phyloP scores from a whole-genome alignment of 1,284 basidiomycete species.

The Cutaneotrichosporon daszewskae region DNA sequence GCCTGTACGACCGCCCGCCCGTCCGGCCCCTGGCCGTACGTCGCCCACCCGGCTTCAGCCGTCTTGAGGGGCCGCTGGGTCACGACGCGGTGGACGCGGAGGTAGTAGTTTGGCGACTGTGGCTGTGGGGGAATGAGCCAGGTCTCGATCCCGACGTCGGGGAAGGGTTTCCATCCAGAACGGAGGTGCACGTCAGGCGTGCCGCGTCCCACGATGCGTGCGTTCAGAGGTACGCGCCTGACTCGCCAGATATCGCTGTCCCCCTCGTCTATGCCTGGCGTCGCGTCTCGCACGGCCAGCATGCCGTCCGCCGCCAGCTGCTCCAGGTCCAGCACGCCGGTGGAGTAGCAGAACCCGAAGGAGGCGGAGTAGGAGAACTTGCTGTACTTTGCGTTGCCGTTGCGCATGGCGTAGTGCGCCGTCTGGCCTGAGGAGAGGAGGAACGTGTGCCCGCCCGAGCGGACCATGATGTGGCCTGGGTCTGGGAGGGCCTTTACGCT shows the following conservation, averaged over 20 bases:
- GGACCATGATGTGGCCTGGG: conserved; percentile 62
- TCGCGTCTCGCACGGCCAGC: conserved; percentile 58
- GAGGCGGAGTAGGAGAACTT: conserved; percentile 68
- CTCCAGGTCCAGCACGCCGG: conserved; percentile 62
- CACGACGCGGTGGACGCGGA: conserved; percentile 61
- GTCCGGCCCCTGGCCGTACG: conserved; percentile 62
- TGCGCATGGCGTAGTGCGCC: conserved; percentile 70
- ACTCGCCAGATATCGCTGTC: conserved; percentile 65
- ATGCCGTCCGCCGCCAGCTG: conserved; percentile 65
- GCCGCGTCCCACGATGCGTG: conserved; percentile 54
- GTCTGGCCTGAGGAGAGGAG: conserved; percentile 69
- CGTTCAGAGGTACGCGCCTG: conserved; percentile 59
- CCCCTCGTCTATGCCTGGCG: conserved; percentile 46
- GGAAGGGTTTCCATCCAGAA: conserved; percentile 68
- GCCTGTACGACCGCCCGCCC: conserved; percentile 55
- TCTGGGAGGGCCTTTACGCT: conserved; percentile 55
- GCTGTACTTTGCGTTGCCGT: conserved; percentile 69
- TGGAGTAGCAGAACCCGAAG: conserved; percentile 69
- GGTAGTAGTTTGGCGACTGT: conserved; percentile 60
- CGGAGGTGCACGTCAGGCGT: conserved; percentile 54
- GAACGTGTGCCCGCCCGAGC: conserved; percentile 58
- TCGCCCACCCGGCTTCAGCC: conserved; percentile 66
- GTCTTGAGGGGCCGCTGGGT: conserved; percentile 54
- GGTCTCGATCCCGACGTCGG: conserved; percentile 65
- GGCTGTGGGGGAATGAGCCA: conserved; percentile 62